Evolutionary conservation across 1,139 yeast species (phyloP), one percentile per base, ranked within the genome.

Genomic region (Candida glucosophila): DNA sequence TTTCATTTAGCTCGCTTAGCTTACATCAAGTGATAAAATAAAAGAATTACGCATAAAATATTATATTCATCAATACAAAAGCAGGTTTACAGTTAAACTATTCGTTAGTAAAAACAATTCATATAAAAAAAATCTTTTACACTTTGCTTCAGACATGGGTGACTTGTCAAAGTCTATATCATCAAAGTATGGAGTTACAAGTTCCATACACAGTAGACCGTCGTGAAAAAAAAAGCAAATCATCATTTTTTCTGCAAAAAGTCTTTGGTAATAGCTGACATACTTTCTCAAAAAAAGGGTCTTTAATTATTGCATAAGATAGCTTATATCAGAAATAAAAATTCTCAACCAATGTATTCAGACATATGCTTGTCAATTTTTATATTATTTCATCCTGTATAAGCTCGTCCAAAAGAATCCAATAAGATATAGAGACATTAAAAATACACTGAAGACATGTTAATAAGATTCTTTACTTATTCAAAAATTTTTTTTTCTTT

Each of bases 361-460:
- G 98, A 88, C 95, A 90, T 90, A 88, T 90, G 98, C 97, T 88
- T 90, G 98, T 88, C 96, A 62, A 57, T 62, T 59, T 55, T 59
- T 69, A 64, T 69, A 72, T 58, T 62, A 64, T 68, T n/a, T 80
- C 90, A 81, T 80, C 90, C 62, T 70, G 47, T 73, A 49, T 22
- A 10, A 21, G 19, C 7, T 18, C 7, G 19, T 12, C 7, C 10
- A 7, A 18, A 21, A 6, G 19, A 8, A 21, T 21, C 19, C 17
- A 6, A 10, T 7, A 11, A 10, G n/a, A n/a, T n/a, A n/a, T 11
- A 11, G 7, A 7, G 19, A 13, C 8, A 9, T 10, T 7, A 15
- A 21, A 21, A 21, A 11, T 21, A 10, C 7, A 7, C 19, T 6
- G 6, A 9, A 13, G 19, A 11, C 10, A 6, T 11, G 7, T 10